phyloP scores from a whole-genome alignment of 2,329 filamentous ascomycete species.

The Bipolaris zeicola region DNA sequence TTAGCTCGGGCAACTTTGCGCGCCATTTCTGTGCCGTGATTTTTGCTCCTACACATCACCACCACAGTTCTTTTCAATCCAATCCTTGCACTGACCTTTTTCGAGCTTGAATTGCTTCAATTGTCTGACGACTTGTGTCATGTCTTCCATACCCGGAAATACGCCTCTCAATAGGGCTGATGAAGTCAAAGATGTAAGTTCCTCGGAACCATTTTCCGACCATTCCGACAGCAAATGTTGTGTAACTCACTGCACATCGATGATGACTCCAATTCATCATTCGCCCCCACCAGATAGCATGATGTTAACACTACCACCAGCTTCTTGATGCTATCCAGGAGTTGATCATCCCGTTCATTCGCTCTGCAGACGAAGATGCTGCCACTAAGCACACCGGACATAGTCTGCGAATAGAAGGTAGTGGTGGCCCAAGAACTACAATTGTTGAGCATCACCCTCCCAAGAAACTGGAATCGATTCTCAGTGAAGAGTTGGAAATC shows the following conservation, averaged over 20 bases:
- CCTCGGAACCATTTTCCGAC: constrained; percentile 9
- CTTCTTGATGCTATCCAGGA: constrained; percentile 61
- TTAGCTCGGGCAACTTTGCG: constrained; percentile 3
- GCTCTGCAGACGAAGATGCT: constrained; percentile 69
- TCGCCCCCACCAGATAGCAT: not conserved
- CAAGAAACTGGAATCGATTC: constrained; percentile 49
- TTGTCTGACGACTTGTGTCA: not conserved
- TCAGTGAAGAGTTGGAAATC: constrained; percentile 44
- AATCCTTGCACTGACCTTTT: not conserved
- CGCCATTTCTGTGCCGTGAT: constrained; percentile 3
- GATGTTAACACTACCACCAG: constrained; percentile 12
- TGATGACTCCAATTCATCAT: not conserved
- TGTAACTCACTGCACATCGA: not conserved
- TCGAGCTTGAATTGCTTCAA: not conserved
- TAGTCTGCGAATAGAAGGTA: constrained; percentile 66
- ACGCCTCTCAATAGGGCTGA: constrained; percentile 41
- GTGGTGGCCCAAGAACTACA: constrained; percentile 54
- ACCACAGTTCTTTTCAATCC: not conserved
- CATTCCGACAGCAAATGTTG: constrained; percentile 12
- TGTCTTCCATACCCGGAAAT: constrained; percentile 14
- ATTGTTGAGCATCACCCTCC: constrained; percentile 55
- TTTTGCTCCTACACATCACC: not conserved
- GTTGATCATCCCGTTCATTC: constrained; percentile 73
- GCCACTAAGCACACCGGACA: constrained; percentile 61
- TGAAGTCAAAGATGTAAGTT: constrained; percentile 48